These are phyloP conservation scores for Boletus coccyginus DNA, from an alignment of 768 basidiomycete genomes.

Conservation along the genomic window DNA sequence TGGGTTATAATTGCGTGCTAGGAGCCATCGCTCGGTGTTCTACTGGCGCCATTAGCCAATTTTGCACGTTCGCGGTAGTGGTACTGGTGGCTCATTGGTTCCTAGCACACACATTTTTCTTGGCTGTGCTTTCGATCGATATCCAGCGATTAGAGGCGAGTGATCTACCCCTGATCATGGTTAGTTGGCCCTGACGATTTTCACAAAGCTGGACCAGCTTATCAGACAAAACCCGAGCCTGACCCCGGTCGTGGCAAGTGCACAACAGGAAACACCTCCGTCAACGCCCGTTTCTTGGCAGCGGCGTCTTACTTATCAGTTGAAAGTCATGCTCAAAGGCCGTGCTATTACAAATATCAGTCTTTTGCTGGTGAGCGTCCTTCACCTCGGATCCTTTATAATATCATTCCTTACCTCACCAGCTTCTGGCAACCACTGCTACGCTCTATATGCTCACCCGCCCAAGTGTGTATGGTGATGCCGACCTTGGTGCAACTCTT, in stretches of 20 bases:
- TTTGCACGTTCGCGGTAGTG: conserved; percentile 91
- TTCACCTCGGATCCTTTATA: not conserved
- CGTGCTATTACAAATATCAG: conserved; percentile 78
- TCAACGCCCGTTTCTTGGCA: conserved; percentile 32
- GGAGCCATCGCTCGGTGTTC: conserved; percentile 73
- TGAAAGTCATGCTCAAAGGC: conserved; percentile 51
- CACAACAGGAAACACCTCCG: conserved; percentile 24
- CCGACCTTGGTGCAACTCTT: conserved; percentile 17
- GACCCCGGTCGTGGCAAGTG: conserved; percentile 39
- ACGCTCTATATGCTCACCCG: conserved; percentile 73
- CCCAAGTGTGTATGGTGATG: conserved; percentile 38
- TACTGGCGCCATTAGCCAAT: conserved; percentile 82
- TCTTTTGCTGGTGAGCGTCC: conserved; percentile 62
- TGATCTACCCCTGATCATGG: not conserved
- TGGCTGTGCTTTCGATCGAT: conserved; percentile 93
- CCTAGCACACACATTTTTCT: conserved; percentile 92
- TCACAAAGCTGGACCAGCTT: conserved; percentile 73
- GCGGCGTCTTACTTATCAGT: conserved; percentile 21
- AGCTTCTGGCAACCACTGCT: conserved; percentile 77
- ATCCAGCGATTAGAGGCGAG: conserved; percentile 85
- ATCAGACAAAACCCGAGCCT: conserved; percentile 67
- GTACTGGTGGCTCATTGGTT: conserved; percentile 98
- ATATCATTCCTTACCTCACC: conserved; percentile 3
- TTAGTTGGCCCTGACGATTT: conserved; percentile 9
- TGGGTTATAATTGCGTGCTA: conserved; percentile 80